Evolutionary conservation across 305 asterid species (phyloP), one percentile per base, ranked within the genome.

Genomic region (Fraxinus platypoda): DNA sequence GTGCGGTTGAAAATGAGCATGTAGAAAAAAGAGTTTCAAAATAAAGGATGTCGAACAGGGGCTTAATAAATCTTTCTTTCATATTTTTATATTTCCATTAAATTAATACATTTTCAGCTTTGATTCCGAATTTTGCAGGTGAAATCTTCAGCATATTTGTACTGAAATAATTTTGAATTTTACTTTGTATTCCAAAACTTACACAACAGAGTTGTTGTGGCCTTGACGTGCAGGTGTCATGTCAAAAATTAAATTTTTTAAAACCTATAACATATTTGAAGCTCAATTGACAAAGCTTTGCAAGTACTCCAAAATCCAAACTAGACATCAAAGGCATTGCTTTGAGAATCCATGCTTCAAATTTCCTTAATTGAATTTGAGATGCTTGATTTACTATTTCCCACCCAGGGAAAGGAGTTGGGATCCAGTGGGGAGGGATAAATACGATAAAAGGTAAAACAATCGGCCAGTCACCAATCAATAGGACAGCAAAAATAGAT

Each of bases 401-500:
- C 21, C n/a, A 21, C 19, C 64, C 68, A 21, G 49, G 19, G 12
- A 8, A 64, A 38, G 49, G 80, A 46, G 76, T 15, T 35, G 46
- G 59, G 75, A 43, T 2, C 37, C 2, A 28, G n/a, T 26, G 17
- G 73, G 34, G n/a, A 64, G 52, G 66, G 21, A 34, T 81, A 49
- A 37, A 37, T 81, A 37, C n/a, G 11, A 2, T 71, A 64, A 33
- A 26, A 2, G 23, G 72, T 62, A 26, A 87, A 15, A 34, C 13
- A 83, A 77, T 74, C 9, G 15, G 37, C 41, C n/a, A 68, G 35
- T 57, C 43, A 46, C 76, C 38, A 46, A 21, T 75, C 28, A 41
- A 59, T 25, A 76, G 38, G 64, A 52, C 57, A 59, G 43, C 23
- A 78, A 66, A 66, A 80, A 81, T 70, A 17, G 28, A 78, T 26